Evolutionary conservation across 108 stramenopile species (phyloP).

Genomic region (Nitzschia inconspicua): DNA sequence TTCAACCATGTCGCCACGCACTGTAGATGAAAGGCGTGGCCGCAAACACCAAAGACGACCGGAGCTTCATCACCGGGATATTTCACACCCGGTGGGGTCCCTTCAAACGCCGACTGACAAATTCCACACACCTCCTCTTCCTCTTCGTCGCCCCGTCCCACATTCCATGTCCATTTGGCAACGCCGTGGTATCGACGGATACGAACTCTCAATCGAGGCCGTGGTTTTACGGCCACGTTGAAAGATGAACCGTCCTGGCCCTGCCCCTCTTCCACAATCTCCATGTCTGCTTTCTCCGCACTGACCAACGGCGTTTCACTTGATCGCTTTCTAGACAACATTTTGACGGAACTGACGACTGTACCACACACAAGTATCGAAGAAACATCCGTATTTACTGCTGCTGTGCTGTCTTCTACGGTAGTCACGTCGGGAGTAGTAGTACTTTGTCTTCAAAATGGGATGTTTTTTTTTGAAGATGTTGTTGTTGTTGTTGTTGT

Average conservation of each 20-base stretch:
- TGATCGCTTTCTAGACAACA: constrained; percentile 25
- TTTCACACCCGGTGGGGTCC: constrained; percentile 78
- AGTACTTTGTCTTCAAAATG: too few relatives aligned
- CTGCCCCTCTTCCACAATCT: not conserved
- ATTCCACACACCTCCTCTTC: constrained; percentile 86
- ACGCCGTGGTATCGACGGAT: constrained; percentile 80
- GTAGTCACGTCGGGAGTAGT: too few relatives aligned
- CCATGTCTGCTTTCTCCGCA: not conserved
- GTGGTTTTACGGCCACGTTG: not conserved
- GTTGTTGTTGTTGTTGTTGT: too few relatives aligned
- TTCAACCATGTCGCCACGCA: constrained; percentile 79
- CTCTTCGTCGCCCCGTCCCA: constrained; percentile 23
- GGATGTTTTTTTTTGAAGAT: too few relatives aligned
- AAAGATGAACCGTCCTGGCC: too few relatives aligned
- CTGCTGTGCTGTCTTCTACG: too few relatives aligned
- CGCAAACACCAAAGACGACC: constrained; percentile 86
- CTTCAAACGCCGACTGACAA: constrained; percentile 89
- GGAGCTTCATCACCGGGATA: constrained; percentile 91
- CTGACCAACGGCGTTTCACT: constrained; percentile 25
- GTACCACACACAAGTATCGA: too few relatives aligned
- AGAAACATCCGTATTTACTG: too few relatives aligned
- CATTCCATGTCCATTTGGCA: constrained; percentile 88
- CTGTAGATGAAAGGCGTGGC: constrained; percentile 72
- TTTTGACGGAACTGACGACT: too few relatives aligned
- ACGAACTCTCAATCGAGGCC: constrained; percentile 45